A percentile compares a stretch with the other conserved stretches of the same genome.
phyloP scores from a whole-genome alignment of 2,329 filamentous ascomycete genomes.

The Nectriaceae sp. region DNA sequence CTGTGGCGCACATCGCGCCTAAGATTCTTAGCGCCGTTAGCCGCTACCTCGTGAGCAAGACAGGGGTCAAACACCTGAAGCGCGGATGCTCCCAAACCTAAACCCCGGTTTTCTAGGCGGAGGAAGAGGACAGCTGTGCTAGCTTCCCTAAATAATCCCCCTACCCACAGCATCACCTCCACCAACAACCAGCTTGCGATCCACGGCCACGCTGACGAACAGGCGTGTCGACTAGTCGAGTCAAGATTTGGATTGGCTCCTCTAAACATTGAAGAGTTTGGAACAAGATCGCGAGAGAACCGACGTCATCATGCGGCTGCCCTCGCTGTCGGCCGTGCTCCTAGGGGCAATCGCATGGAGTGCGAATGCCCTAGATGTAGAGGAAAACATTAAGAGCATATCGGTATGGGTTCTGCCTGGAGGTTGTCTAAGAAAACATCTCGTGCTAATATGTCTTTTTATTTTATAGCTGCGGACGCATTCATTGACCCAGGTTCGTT shows the following conservation, averaged over 20 bases:
- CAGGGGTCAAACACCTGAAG: background rate
- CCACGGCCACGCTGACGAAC: constrained; percentile 19
- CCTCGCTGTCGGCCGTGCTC: constrained; percentile 48
- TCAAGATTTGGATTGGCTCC: constrained; percentile 19
- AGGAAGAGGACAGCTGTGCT: constrained; percentile 34
- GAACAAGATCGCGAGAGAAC: constrained; percentile 12
- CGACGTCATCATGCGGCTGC: constrained; percentile 47
- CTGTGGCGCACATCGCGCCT: background rate
- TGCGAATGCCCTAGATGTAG: constrained; percentile 49
- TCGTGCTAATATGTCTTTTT: no score
- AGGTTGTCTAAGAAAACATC: no score
- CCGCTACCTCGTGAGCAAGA: background rate
- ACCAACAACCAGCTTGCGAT: constrained; percentile 16
- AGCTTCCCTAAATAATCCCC: constrained; percentile 23
- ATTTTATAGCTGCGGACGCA: constrained; percentile 76
- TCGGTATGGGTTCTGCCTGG: constrained; percentile 45
- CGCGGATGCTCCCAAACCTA: constrained; percentile 17
- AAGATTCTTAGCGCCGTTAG: background rate
- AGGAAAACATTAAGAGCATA: constrained; percentile 55
- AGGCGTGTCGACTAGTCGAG: constrained; percentile 20
- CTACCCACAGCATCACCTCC: constrained; percentile 27
- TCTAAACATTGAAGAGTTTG: constrained; percentile 13
- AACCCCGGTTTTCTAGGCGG: constrained; percentile 19
- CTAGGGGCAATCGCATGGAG: constrained; percentile 53
- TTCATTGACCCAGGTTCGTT: constrained; percentile 74